phyloP scores from a whole-genome alignment of 2,329 filamentous ascomycete genomes.

The Macroventuria anomochaeta region DNA sequence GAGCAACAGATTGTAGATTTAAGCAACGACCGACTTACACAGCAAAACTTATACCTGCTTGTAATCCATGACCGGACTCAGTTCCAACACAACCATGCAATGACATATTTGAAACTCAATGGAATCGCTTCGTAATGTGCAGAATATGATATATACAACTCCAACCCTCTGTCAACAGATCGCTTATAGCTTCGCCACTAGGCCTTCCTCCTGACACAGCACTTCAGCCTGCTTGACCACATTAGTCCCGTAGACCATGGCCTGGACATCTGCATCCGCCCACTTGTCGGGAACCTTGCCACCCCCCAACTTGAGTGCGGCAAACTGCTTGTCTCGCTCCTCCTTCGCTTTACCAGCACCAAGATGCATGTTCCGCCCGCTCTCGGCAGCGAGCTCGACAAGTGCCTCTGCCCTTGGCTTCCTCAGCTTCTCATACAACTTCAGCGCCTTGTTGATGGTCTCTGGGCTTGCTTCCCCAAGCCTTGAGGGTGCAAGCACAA shows the following conservation, averaged over 20 bases:
- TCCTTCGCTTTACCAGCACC: constrained; percentile 65
- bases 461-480: constrained; percentile 51
- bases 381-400: constrained; percentile 63
- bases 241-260: constrained; percentile 57
- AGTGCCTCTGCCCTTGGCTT: constrained; percentile 64
- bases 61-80: too few species aligned
- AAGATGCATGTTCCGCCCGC: constrained; percentile 61
- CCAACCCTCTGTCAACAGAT: neutral
- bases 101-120: neutral
- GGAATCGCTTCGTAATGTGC: neutral
- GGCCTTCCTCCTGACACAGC: constrained; percentile 48
- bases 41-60: too few species aligned
- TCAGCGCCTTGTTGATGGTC: constrained; percentile 60
- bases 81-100: neutral
- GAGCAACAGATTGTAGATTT: constrained; percentile 16
- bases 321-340: constrained; percentile 64
- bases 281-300: constrained; percentile 59
- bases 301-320: constrained; percentile 51
- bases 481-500: constrained; percentile 58
- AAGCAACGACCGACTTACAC: too few species aligned
- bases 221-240: constrained; percentile 54
- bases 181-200: constrained; percentile 18
- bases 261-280: constrained; percentile 60
- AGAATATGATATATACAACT: neutral
- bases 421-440: constrained; percentile 63